Base-by-base conservation (phyloP, 192 early-diverging fungal species). In the Linnemannia zychae region DNA sequence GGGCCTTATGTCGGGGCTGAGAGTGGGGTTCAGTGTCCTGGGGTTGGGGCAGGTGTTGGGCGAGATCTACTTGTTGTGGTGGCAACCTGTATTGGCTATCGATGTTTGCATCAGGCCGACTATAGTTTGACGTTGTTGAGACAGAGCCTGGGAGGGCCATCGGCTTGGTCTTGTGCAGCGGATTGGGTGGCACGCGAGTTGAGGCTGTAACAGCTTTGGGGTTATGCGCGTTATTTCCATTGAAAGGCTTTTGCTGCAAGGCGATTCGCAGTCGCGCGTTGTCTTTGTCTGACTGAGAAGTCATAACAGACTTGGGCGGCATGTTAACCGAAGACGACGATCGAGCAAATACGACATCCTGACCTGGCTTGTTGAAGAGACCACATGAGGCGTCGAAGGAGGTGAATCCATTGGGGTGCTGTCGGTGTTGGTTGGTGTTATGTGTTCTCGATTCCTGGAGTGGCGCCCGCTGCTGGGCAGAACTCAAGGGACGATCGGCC, bases 391-490 rank as follows among this genome's bases (percentile, higher is more conserved):
- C 7, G 0, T 22, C 20, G 33, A 47, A 22, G 12, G 48, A 24
- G 1, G 20, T 34, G 11, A 46, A 70, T 15, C 38, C 33, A 12
- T 50, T 3, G n/a, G 0, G 49, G 1, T 47, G 46, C 12, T 36
- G 66, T 15, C 47, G 75, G 38, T 13, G 44, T 6, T 37, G 75
- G 70, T 22, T 38, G 50, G n/a, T 44, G 31, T 63, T 63, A 28
- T 78, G 52, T 33, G 11, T 44, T 52, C 52, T 78, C 0, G 76
- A 71, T 33, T 72, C 77, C 60, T 79, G 67, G 13, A 72, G 71
- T n/a, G 71, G 77, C 33, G 38, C 46, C 50, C 71, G 57, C 9
- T 24, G 65, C 2, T 38, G 40, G 37, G 36, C 15, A 18, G 60
- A 37, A 37, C 72, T 52, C 33, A 50, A 37, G 37, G 60, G 67